Conservation (phyloP, 495 filamentous ascomycete species). For the Thozetella sp. region DNA sequence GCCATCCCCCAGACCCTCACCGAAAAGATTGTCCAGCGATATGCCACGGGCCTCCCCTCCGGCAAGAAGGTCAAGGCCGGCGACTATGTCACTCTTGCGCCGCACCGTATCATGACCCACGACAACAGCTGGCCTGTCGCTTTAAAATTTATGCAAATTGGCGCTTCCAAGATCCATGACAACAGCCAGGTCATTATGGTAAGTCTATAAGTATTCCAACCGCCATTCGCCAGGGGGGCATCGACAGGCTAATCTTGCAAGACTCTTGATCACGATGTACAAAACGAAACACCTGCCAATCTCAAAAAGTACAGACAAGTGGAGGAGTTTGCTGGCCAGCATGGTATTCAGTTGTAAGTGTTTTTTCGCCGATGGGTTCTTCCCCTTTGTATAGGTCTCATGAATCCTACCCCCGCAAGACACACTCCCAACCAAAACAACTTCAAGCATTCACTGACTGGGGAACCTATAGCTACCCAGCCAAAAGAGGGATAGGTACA, state of each 20-base stretch:
- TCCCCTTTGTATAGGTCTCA: not conserved
- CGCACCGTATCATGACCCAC: conserved; percentile 84
- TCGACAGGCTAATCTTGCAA: conserved; percentile 5
- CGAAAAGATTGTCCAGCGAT: conserved; percentile 88
- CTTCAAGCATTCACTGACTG: not conserved
- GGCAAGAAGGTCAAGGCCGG: conserved; percentile 74
- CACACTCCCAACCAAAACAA: too few relatives aligned
- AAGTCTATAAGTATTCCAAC: conserved; percentile 48
- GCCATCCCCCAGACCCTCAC: conserved; percentile 74
- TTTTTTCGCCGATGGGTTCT: not conserved
- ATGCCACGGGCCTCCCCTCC: conserved; percentile 69
- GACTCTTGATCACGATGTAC: conserved; percentile 5
- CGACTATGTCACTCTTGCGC: conserved; percentile 81
- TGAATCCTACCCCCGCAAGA: not conserved
- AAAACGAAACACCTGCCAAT: conserved; percentile 8
- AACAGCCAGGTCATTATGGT: conserved; percentile 85
- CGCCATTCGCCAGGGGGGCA: too few relatives aligned
- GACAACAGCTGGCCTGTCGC: conserved; percentile 92
- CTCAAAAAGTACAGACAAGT: conserved; percentile 9
- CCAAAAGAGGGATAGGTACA: not conserved
- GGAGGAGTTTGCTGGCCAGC: conserved; percentile 5
- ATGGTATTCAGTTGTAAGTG: conserved; percentile 6
- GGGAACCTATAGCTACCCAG: not conserved
- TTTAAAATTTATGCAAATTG: conserved; percentile 85
- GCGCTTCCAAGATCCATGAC: conserved; percentile 74